These are phyloP conservation scores for Eucalyptus sideroxylon DNA, from an alignment of 345 rosid species.

Conservation along the genomic window DNA sequence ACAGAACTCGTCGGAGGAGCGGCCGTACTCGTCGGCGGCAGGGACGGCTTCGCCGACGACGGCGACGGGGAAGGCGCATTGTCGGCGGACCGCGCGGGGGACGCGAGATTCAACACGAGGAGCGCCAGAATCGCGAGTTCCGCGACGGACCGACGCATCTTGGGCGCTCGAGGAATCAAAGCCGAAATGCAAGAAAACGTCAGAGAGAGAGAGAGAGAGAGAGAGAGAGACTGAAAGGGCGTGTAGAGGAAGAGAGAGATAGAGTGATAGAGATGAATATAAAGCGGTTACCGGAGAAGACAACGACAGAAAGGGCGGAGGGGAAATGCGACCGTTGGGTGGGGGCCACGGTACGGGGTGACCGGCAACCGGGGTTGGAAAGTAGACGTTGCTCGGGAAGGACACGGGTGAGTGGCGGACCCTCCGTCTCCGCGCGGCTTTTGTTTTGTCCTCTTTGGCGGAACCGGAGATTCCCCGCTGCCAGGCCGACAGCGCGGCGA, in stretches of 20 bases:
- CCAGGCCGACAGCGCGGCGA: not conserved
- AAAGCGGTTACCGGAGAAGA: not conserved
- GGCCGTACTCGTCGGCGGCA: not conserved
- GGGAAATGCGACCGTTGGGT: conserved; percentile 41
- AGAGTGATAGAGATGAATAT: not conserved
- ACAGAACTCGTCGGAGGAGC: not conserved
- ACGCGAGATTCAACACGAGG: not conserved
- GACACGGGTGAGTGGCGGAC: not conserved
- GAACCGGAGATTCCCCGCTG: not conserved
- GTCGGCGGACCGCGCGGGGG: not conserved
- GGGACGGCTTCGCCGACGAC: not conserved
- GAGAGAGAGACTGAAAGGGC: not conserved
- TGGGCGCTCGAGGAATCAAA: not conserved
- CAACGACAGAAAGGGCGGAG: not conserved
- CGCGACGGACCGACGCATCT: not conserved
- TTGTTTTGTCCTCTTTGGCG: not conserved
- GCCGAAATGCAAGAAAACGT: not conserved
- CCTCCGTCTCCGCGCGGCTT: not conserved
- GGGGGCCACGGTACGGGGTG: not conserved
- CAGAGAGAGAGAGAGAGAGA: not conserved
- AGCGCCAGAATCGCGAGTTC: not conserved
- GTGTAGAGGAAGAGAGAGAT: not conserved
- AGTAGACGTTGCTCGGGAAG: conserved; percentile 39
- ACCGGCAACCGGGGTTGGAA: conserved; percentile 1
- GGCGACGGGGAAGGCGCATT: conserved; percentile 4